Conservation (phyloP, 768 basidiomycete genomes). For the Rhizopogon roseolus region DNA sequence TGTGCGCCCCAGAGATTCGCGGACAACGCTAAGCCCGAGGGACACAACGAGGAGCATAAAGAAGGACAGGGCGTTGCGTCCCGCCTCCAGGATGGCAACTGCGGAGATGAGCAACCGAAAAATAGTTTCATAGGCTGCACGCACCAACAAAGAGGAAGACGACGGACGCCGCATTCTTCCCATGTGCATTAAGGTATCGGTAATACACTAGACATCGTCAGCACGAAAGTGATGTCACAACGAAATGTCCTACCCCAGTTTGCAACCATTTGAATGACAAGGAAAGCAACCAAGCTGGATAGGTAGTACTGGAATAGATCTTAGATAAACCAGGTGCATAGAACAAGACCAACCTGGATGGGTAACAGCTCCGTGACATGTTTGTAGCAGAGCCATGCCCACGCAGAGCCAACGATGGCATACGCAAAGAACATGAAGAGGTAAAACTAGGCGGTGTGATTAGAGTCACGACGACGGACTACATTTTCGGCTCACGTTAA, state of each 20-base stretch:
- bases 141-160: slow-evolving; percentile 91
- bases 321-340: slow-evolving; percentile 1
- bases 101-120: slow-evolving; percentile 1
- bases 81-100: slow-evolving; percentile 96
- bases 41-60: slow-evolving; percentile 93
- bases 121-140: slow-evolving; percentile 19
- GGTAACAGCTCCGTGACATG: slow-evolving; percentile 82
- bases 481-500: slow-evolving; percentile 56
- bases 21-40: slow-evolving; percentile 87
- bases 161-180: slow-evolving; percentile 65
- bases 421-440: slow-evolving; percentile 82
- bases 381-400: slow-evolving; percentile 82
- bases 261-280: slow-evolving; percentile 92
- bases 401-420: slow-evolving; percentile 55
- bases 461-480: neutral
- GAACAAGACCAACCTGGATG: slow-evolving; percentile 57
- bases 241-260: slow-evolving; percentile 63
- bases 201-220: slow-evolving; percentile 64
- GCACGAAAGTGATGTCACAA: slow-evolving; percentile 3
- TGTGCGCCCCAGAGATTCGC: slow-evolving; percentile 77
- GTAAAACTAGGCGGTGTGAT: slow-evolving; percentile 62
- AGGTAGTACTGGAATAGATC: slow-evolving; percentile 68
- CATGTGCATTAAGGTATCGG: slow-evolving; percentile 88
- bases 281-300: slow-evolving; percentile 78
- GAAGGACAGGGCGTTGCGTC: slow-evolving; percentile 89